Base-by-base conservation (phyloP, 2,329 filamentous ascomycete genomes). In the Lachnellula occidentalis region DNA sequence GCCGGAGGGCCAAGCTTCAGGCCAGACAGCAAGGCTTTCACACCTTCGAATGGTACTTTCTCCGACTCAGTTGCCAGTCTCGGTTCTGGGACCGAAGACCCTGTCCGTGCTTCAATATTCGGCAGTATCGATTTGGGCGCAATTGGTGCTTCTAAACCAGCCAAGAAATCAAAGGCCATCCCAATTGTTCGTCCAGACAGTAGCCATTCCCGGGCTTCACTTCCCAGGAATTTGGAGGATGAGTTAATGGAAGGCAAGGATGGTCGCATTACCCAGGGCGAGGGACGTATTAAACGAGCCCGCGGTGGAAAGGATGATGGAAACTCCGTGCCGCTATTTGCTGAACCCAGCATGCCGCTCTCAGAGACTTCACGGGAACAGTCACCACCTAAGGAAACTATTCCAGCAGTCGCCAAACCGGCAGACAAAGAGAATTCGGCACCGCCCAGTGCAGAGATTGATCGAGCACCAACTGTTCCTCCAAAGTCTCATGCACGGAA, bases 121-220 rank as follows among this genome's bases (percentile, higher is more conserved):
- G 79, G 83, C 48, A 85, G 84, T 42, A 86, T 92, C 61, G 80
- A 83, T 58, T 73, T 88, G 34, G 80, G 77, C 52, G 70, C 78
- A 34, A 77, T 79, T 14, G 84, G 89, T 21, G 78, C 83, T 48
- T 73, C 82, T 27, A 87, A 87, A 64, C 80, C 85, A 6, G 70
- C 73, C 0, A 90, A 88, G 72, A 84, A 83, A 63, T 89, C 86
- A 4, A 96, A 94, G 72, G 90, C 90, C 9, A 81, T 96, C 52
- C 88, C 91, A 0, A 95, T 96, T 58, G 73, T 92, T 9, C 78
- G 78, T 39, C 88, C 88, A 1, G 77, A 83, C 54, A 83, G 76
- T 63, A 72, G 59, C 55, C 74, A 76, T 61, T 70, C 74, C 58
- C 37, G 37, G 15, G 9, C 15, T 41, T 41, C 37, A 31, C 27